Evolutionary conservation across 257 asterid genomes (phyloP), one percentile per base, ranked within the genome.

Genomic region (Forsythia viridissima): DNA sequence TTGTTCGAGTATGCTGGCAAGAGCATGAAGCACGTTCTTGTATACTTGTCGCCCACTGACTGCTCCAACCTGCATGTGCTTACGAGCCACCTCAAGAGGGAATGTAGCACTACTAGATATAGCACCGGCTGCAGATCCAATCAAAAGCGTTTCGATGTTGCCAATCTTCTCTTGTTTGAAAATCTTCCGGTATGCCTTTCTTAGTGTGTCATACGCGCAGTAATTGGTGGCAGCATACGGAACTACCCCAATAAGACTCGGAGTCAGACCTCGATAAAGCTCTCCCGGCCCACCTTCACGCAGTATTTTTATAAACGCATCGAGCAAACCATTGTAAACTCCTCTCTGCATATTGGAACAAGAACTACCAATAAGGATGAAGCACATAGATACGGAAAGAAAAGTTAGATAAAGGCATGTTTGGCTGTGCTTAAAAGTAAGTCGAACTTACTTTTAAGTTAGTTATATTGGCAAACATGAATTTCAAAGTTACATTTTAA

Each of bases 41-140:
- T 96, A 93, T 66, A 87, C 97, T 82, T 84, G 88, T 79, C 97
- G 90, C n/a, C 99, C 99, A 12, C 94, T 89, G 37, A 96, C 86
- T 3, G 98, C 97, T 30, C 98, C 97, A 3, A 89, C 96, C 82
- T 96, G 98, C 98, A 93, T 96, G 71, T 89, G 98, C 85, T 92
- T 93, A 13, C 99, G 96, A 41, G 97, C 98, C 76, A 96, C 99
- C 86, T 96, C 99, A 2, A 96, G 87, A 2, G 99, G 98, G 70
- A 96, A 96, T 0, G 98, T 96, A 3, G 99, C 97, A 13, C 82
- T 91, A 91, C 99, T 96, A 3, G 99, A 96, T 76, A 95, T 89
- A 24, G 98, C 97, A 71, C 98, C 99, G 2, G 98, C 97, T 4
- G 90, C 89, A 0, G 99, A 92, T 4, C 99, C 99, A 41, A 93